Evolutionary conservation across 2,329 filamentous ascomycete genomes (phyloP).

Genomic region (Canariomyces notabilis): DNA sequence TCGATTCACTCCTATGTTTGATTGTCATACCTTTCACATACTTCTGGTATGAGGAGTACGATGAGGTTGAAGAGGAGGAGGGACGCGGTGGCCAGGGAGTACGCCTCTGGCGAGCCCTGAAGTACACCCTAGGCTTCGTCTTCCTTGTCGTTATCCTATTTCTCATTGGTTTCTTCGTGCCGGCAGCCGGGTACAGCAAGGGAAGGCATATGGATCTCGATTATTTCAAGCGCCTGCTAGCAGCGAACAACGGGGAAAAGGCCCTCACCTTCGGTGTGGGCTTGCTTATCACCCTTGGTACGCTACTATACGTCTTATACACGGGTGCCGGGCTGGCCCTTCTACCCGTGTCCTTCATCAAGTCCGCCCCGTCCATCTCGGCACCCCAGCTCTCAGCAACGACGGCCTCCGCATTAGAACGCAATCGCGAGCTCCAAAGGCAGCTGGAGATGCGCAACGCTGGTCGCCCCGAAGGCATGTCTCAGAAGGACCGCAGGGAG

Average conservation of each 20-base stretch:
- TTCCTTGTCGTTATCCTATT: constrained; percentile 76
- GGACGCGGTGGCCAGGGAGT: constrained; percentile 66
- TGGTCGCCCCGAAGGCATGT: constrained; percentile 68
- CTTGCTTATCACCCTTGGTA: constrained; percentile 81
- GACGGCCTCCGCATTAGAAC: constrained; percentile 74
- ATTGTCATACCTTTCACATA: constrained; percentile 92
- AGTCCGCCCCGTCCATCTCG: constrained; percentile 81
- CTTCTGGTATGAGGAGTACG: constrained; percentile 97
- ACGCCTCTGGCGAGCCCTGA: constrained; percentile 76
- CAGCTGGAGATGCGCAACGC: constrained; percentile 83
- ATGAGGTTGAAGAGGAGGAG: constrained; percentile 80
- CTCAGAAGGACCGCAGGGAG: constrained; percentile 82
- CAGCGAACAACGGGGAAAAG: constrained; percentile 86
- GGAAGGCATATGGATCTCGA: constrained; percentile 74
- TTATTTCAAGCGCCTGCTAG: constrained; percentile 81
- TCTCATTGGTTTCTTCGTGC: constrained; percentile 89
- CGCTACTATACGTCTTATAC: constrained; percentile 80
- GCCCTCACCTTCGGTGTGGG: constrained; percentile 86
- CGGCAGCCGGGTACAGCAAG: constrained; percentile 63
- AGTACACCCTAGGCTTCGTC: constrained; percentile 86
- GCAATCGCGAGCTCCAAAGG: constrained; percentile 85
- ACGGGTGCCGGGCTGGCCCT: constrained; percentile 84
- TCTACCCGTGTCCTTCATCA: constrained; percentile 85
- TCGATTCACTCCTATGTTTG: constrained; percentile 85
- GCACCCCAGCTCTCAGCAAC: constrained; percentile 71